Base-by-base conservation (phyloP, 2,329 filamentous ascomycete genomes). In the Trichophyton mentagrophytes region DNA sequence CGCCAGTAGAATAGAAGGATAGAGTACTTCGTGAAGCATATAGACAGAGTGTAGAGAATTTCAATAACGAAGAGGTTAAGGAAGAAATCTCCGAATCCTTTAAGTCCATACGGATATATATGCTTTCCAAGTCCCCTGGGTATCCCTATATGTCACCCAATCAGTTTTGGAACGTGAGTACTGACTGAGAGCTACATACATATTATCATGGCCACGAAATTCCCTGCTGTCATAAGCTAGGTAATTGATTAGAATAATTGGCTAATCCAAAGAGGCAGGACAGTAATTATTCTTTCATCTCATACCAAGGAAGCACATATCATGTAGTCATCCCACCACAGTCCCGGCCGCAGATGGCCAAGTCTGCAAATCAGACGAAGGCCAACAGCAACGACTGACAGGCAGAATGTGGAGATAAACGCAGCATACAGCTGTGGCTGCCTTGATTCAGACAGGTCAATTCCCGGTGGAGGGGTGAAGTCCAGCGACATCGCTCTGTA, bases 191-290 rank as follows among this genome's bases (percentile, higher is more conserved):
- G 33, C 33, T 20, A 57, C 55, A 17, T 25, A 57, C 55, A 57
- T 57, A 57, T 57, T 57, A 57, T 40, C 55, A 57, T 57, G n/a
- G 55, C 55, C 20, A 57, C 55, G 30, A 57, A 57, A 40, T 57
- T 57, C 7, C 55, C 55, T 9, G 55, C 27, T 20, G 55, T 57
- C 55, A 57, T 42, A 13, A 42, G n/a, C 55, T 57, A 40, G 20
- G 20, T 2, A 57, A 17, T 11, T 3, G 27, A 33, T 53, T 30
- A 53, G 49, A 53, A n/a, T n/a, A 13, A n/a, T 25, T 22, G 42
- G 8, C 44, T 25, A 47, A 22, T 22, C 17, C 44, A 47, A 47
- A 1, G 17, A 47, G 17, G 8, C 4, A 9, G 20, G 22, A 17
- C 9, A 25, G 3, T 22, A 4, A 47, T 47, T 9, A 3, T 47